Base-by-base conservation (phyloP, 768 basidiomycete species). In the Trametes coccinea region DNA sequence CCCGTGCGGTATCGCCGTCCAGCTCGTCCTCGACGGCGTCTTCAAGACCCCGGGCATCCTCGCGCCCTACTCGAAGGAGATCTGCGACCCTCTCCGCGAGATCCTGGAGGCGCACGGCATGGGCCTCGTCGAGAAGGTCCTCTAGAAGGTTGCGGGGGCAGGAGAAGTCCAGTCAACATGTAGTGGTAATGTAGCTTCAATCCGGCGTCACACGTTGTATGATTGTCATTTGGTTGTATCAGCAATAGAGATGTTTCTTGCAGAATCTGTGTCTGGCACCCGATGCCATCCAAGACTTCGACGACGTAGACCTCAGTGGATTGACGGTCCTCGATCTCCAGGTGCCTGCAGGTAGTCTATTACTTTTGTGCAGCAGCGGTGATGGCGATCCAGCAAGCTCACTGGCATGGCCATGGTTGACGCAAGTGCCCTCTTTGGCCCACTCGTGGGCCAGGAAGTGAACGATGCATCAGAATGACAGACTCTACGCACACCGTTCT, bases 1-100 rank as follows among this genome's bases (percentile, higher is more conserved):
- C 11, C 96, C 96, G 0, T 95, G 93, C 70, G 96, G 95, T 64
- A 90, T 98, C 69, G 95, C 97, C 2, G 85, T 88, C 0, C 94
- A 98, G 79, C 81, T 95, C 63, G 84, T 99, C 29, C 79, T 99
- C 49, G 94, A 98, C 68, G 95, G 95, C 64, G 83, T 86, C 47
- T 76, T 98, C 70, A 84, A 76, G 64, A 84, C 79, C 40, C 84
- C 90, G 13, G 96, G 96, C 69, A 83, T 99, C 5, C 84, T 86
- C 51, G 90, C 86, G 10, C 96, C 96, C 2, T 98, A 98, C 76
- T 84, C 82, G 60, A 89, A 89, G 76, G 89, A 90, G 71, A 84
- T 93, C 40, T 92, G 90, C 70, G 88, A 91, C 55, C 86, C 87
- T 27, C 81, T 94, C 62, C 79, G 89, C 22, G 22, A 22, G 22